Percentiles rank a stretch among this genome's conserved stretches.
These are phyloP conservation scores for Rhizopogon vinicolor DNA, from an alignment of 768 basidiomycete species.

Conservation along the genomic window DNA sequence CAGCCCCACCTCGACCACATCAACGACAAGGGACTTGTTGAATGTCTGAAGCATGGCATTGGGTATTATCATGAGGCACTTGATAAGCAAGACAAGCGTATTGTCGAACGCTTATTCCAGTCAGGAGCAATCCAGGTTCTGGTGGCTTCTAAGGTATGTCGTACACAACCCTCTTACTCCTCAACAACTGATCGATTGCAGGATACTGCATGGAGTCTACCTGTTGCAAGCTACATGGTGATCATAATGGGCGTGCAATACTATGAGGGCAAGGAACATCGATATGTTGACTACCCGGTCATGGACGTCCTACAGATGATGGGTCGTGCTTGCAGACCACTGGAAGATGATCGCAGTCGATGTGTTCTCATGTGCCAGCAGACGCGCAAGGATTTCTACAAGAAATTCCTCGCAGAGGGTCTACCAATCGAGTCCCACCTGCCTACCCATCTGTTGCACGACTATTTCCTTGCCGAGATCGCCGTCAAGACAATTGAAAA, in stretches of 20 bases:
- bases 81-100: slow-evolving; percentile 86
- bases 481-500: slow-evolving; percentile 99
- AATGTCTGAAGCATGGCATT: slow-evolving; percentile 84
- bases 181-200: slow-evolving; percentile 21
- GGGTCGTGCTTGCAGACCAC: slow-evolving; percentile 93
- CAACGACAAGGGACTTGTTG: slow-evolving; percentile 66
- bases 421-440: slow-evolving; percentile 95
- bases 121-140: slow-evolving; percentile 94
- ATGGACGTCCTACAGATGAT: slow-evolving; percentile 99
- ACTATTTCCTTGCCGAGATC: slow-evolving; percentile 97
- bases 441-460: slow-evolving; percentile 85
- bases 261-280: slow-evolving; percentile 96
- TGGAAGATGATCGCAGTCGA: slow-evolving; percentile 82
- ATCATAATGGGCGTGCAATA: slow-evolving; percentile 99
- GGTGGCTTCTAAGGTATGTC: slow-evolving; percentile 82
- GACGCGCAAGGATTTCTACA: slow-evolving; percentile 97
- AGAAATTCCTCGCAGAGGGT: slow-evolving; percentile 97
- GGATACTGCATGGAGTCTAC: slow-evolving; percentile 97
- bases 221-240: slow-evolving; percentile 94
- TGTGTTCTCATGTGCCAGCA: slow-evolving; percentile 98
- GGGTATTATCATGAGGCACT: slow-evolving; percentile 96
- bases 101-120: slow-evolving; percentile 89
- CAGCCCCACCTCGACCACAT: slow-evolving; percentile 87
- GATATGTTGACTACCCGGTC: slow-evolving; percentile 96
- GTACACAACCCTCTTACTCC: not conserved